Conservation (phyloP, 495 filamentous ascomycete genomes). For the Penicillium fimorum region DNA sequence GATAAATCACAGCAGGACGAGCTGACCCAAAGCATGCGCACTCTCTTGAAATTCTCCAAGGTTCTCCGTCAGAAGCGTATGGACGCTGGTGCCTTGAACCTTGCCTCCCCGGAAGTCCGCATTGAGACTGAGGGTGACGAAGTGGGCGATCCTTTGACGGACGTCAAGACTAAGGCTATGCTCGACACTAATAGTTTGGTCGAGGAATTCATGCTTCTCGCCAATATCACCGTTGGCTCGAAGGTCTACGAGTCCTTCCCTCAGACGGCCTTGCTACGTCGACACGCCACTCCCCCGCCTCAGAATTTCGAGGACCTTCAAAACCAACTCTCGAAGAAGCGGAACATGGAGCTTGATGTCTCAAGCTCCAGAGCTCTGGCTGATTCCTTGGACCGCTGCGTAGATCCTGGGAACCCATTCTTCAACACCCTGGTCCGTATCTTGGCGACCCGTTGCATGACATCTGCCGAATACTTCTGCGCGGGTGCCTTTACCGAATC, state of each 20-base stretch:
- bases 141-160: constrained; percentile 84
- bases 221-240: constrained; percentile 88
- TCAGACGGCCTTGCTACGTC: constrained; percentile 88
- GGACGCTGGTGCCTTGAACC: constrained; percentile 90
- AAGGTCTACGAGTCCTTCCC: constrained; percentile 89
- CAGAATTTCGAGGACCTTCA: constrained; percentile 94
- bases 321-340: constrained; percentile 83
- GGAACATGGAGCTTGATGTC: constrained; percentile 70
- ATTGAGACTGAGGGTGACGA: constrained; percentile 94
- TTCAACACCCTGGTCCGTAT: constrained; percentile 98
- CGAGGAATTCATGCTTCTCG: constrained; percentile 98
- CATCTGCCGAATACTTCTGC: constrained; percentile 97
- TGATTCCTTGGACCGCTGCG: constrained; percentile 82
- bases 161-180: constrained; percentile 89
- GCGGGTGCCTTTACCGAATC: constrained; percentile 86
- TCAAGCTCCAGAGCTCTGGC: constrained; percentile 88
- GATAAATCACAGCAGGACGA: constrained; percentile 82
- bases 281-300: constrained; percentile 87
- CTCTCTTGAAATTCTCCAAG: constrained; percentile 82
- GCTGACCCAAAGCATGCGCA: constrained; percentile 85
- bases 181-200: constrained; percentile 97
- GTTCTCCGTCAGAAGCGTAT: constrained; percentile 94
- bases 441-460: constrained; percentile 98
- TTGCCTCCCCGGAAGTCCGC: constrained; percentile 92
- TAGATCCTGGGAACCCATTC: constrained; percentile 82